Conservation (phyloP, 2,329 filamentous ascomycete genomes). For the Penicillium sp. region DNA sequence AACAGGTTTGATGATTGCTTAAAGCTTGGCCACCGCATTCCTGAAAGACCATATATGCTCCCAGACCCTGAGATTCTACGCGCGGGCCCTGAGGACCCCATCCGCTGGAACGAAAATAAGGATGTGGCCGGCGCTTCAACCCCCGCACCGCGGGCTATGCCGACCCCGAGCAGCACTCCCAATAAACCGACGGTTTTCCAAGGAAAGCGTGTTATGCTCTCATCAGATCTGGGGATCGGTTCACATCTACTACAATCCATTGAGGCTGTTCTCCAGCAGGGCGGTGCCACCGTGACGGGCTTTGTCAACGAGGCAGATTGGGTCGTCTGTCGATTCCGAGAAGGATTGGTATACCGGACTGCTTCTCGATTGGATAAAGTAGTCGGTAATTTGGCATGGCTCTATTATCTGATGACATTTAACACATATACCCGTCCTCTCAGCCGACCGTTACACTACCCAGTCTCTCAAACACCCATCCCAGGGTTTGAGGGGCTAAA, state of each 20-base stretch:
- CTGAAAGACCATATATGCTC: conserved; percentile 81
- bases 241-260: conserved; percentile 69
- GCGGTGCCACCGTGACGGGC: conserved; percentile 71
- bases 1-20: conserved; percentile 93
- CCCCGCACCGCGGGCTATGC: conserved; percentile 49
- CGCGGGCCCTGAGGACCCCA: conserved; percentile 58
- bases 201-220: conserved; percentile 76
- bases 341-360: conserved; percentile 74
- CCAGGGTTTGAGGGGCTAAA: conserved; percentile 75
- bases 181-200: conserved; percentile 74
- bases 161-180: conserved; percentile 32
- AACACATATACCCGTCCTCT: conserved; percentile 88
- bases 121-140: conserved; percentile 71
- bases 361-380: conserved; percentile 79
- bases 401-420: conserved; percentile 87
- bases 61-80: conserved; percentile 85
- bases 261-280: conserved; percentile 69
- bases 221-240: conserved; percentile 72
- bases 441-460: conserved; percentile 85
- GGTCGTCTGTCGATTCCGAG: conserved; percentile 84
- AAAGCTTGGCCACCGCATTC: conserved; percentile 87
- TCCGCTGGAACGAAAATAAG: conserved; percentile 61
- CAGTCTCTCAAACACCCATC: conserved; percentile 75
- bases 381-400: conserved; percentile 90
- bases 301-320: conserved; percentile 74